A percentile compares a stretch with the other conserved stretches of the same genome.
phyloP scores from a whole-genome alignment of 108 stramenopile species.

The Pseudonitzschia multiseries region DNA sequence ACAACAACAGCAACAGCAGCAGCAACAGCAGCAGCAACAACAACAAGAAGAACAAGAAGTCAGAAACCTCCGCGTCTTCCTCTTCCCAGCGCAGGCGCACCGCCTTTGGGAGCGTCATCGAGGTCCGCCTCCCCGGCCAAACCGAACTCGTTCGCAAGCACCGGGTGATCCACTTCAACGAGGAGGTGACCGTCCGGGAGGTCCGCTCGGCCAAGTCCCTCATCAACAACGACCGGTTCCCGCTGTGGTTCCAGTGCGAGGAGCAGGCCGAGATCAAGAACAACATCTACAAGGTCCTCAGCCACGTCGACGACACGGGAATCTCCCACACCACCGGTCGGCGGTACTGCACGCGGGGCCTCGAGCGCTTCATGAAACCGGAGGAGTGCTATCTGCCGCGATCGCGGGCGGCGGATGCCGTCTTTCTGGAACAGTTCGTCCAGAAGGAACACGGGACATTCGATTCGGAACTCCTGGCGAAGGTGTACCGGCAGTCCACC shows the following conservation, averaged over 20 bases:
- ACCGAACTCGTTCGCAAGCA: neutral
- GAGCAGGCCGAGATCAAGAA: constrained; percentile 2
- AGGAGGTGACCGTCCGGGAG: neutral
- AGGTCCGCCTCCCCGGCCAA: neutral
- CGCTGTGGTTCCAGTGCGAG: neutral
- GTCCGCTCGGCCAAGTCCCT: neutral
- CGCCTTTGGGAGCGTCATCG: neutral
- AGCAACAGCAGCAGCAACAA: no score
- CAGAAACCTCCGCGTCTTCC: no score
- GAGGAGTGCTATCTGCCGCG: neutral
- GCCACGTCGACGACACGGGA: neutral
- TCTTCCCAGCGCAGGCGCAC: neutral
- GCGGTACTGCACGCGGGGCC: neutral
- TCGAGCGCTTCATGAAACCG: neutral
- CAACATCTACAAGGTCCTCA: neutral
- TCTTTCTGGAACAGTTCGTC: neutral
- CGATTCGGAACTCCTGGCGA: neutral
- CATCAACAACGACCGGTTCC: neutral
- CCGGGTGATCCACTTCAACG: neutral
- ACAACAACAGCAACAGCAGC: no score
- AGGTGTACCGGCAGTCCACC: neutral
- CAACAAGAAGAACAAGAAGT: no score
- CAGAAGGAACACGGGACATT: neutral
- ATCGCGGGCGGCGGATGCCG: neutral
- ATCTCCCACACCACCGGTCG: neutral